Percentiles rank a stretch among this genome's conserved stretches.
These are phyloP conservation scores for Pholiota conissans DNA, from an alignment of 768 basidiomycete genomes.

Conservation along the genomic window DNA sequence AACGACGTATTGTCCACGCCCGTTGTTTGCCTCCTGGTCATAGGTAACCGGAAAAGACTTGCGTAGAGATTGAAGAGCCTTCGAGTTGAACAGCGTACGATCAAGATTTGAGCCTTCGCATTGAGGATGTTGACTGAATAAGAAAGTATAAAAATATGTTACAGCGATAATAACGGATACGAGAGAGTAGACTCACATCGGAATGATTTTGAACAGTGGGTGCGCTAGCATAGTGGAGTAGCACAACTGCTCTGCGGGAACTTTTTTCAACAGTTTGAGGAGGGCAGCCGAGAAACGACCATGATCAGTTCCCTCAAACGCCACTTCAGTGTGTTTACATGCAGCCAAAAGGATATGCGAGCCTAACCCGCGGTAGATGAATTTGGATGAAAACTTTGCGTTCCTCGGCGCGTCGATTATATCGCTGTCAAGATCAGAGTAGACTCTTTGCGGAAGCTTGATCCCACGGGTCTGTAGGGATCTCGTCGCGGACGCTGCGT, in stretches of 20 bases:
- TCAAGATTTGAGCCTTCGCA: neutral
- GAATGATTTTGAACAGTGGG: neutral
- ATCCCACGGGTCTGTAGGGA: too few species aligned
- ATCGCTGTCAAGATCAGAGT: neutral
- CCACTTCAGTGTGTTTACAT: neutral
- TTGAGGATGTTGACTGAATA: conserved; percentile 3
- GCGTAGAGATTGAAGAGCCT: neutral
- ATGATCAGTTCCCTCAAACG: neutral
- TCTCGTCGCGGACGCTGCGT: conserved; percentile 2
- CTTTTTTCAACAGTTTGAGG: neutral
- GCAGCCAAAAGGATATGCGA: conserved; percentile 1
- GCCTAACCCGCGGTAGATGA: neutral
- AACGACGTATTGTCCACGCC: neutral
- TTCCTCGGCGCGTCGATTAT: neutral
- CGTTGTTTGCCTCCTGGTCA: neutral
- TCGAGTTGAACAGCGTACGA: neutral
- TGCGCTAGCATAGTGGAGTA: neutral
- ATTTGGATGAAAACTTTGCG: neutral
- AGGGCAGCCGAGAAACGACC: neutral
- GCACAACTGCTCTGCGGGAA: neutral
- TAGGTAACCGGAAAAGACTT: neutral
- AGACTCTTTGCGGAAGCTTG: neutral
- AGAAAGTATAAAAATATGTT: neutral
- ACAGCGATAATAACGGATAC: too few species aligned
- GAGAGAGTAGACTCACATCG: neutral